Conservation (phyloP, 345 rosid species). For the Litchi chinensis region DNA sequence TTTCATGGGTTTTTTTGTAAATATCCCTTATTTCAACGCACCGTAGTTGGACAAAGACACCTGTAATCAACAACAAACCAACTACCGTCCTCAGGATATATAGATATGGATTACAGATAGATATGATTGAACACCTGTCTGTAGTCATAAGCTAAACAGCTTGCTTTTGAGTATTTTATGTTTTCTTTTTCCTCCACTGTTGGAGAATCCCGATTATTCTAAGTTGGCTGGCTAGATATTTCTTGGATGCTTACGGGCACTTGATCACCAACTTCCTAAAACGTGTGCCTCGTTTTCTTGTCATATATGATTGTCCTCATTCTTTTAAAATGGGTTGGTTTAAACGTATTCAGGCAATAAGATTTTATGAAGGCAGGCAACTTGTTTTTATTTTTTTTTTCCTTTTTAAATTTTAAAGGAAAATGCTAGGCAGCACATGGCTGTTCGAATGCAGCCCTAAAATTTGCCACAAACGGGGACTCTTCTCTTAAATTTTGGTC, state of each 20-base stretch:
- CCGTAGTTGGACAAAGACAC: neutral
- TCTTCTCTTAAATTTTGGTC: no score
- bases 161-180: neutral
- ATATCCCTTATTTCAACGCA: no score
- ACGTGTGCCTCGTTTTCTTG: neutral
- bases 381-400: no score
- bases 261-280: neutral
- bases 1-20: no score
- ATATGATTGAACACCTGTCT: neutral
- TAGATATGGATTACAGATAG: no score
- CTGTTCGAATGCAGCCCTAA: no score
- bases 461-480: no score
- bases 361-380: no score
- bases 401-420: no score
- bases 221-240: neutral
- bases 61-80: neutral
- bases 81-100: neutral
- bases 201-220: neutral
- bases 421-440: no score
- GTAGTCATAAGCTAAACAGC: neutral
- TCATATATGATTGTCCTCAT: neutral
- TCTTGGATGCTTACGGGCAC: neutral
- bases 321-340: neutral
- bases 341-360: neutral
- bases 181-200: neutral